Conservation (phyloP, 148 eudicot species). For the Suaeda aralocaspica region DNA sequence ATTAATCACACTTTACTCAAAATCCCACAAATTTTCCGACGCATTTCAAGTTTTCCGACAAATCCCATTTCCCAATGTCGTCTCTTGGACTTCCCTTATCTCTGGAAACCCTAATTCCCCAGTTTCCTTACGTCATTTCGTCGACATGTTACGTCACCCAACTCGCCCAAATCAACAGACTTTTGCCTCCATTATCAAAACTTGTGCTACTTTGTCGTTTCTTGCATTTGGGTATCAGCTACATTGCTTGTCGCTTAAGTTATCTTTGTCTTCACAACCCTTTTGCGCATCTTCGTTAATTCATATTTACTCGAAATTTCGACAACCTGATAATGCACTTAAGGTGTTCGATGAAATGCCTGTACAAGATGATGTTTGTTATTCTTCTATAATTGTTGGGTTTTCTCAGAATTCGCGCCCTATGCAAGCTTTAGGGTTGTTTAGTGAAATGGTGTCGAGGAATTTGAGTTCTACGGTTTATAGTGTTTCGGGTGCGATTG, state of each 20-base stretch:
- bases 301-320: constrained; percentile 40
- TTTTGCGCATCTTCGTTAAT: constrained; percentile 48
- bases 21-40: constrained; percentile 29
- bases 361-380: constrained; percentile 48
- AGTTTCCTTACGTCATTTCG: constrained; percentile 40
- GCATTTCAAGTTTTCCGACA: constrained; percentile 39
- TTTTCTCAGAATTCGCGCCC: constrained; percentile 41
- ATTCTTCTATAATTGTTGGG: constrained; percentile 53
- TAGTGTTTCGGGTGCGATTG: constrained; percentile 56
- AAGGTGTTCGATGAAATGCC: constrained; percentile 68
- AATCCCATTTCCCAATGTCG: constrained; percentile 57
- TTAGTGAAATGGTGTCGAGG: constrained; percentile 45
- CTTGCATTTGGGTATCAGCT: constrained; percentile 43
- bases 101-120: constrained; percentile 48
- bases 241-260: constrained; percentile 39
- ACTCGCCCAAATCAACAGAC: constrained; percentile 50
- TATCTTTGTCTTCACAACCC: constrained; percentile 24
- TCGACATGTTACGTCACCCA: constrained; percentile 65
- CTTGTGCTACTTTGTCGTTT: constrained; percentile 37
- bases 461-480: constrained; percentile 40
- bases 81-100: constrained; percentile 66
- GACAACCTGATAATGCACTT: constrained; percentile 30
- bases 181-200: constrained; percentile 39
- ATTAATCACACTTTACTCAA: constrained; percentile 59
- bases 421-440: constrained; percentile 38